Percentiles rank a stretch among this genome's conserved stretches.
Conservation (phyloP, 2,329 filamentous ascomycete species). For the Fusarium aywerte region DNA sequence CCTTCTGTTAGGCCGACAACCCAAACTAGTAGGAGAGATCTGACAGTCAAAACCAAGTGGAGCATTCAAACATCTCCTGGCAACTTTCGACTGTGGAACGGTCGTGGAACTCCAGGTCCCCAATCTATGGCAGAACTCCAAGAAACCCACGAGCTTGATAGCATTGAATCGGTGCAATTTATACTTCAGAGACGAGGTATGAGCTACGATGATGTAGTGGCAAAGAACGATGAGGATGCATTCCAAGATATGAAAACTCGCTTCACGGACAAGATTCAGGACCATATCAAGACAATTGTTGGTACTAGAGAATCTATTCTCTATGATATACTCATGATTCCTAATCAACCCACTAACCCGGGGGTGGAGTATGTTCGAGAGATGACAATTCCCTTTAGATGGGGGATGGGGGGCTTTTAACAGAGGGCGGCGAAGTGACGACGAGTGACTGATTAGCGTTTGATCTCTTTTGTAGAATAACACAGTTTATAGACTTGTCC, state of each 20-base stretch:
- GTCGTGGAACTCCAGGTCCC: not conserved
- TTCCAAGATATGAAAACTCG: conserved; percentile 18
- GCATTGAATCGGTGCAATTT: not conserved
- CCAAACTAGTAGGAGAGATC: not conserved
- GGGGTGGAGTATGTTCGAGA: not conserved
- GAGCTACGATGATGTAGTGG: conserved; percentile 12
- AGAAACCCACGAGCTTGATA: not conserved
- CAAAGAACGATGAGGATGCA: not conserved
- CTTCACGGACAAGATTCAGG: not conserved
- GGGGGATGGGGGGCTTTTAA: not conserved
- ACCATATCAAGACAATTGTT: not conserved
- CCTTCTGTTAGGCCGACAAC: not conserved
- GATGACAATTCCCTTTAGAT: not conserved
- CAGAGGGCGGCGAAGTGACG: not conserved
- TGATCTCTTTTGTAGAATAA: not conserved
- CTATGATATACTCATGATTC: conserved; percentile 18
- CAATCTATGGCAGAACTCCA: conserved; percentile 9
- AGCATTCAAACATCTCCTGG: conserved; percentile 1
- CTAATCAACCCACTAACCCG: not conserved
- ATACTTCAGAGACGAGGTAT: conserved; percentile 9
- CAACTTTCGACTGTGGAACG: not conserved
- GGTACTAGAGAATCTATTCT: not conserved
- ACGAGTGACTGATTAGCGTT: too few relatives aligned
- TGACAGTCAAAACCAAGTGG: not conserved
- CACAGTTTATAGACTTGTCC: not conserved